Base-by-base conservation (phyloP, 2,329 filamentous ascomycete genomes). In the Clonostachys byssicola region DNA sequence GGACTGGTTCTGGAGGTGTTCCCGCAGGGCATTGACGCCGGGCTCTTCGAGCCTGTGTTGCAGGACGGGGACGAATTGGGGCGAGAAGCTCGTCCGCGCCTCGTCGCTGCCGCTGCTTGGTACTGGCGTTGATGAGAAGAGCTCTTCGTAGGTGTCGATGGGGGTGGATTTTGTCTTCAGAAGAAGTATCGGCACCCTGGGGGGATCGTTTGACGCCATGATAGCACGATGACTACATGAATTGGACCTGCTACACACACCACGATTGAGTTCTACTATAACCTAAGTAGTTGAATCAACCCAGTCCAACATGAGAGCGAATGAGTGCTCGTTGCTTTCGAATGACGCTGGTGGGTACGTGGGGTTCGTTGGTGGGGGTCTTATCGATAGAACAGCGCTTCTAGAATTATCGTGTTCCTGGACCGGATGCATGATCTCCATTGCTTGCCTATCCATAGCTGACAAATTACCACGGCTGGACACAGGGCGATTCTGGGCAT, bases 81-180 rank as follows among this genome's bases (percentile, higher is more conserved):
- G 85, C 10, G 75, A 71, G 60, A 87, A 89, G 12, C 58, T 48
- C 46, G 60, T 59, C 8, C 23, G 23, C 23, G 23, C 70, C 42
- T 63, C 50, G 33, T 70, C 23, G 9, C 47, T 23, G 3, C 62
- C 43, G 69, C 36, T 39, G 36, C 14, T n/a, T 18, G 44, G 42
- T n/a, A 30, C n/a, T 14, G n/a, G 14, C 2, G 43, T 34, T 18
- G 60, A 40, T 17, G 72, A 70, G 60, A 92, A 86, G 41, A 83
- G 72, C 43, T 89, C 82, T 54, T 88, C 76, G 60, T 94, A 94
- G 9, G 79, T 77, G 61, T 94, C 89, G 41, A 70, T 74, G 0
- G 88, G 88, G 0, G 69, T 73, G 0, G 88, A 92, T 58, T 78
- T 85, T 4, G 89, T 92, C 66, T 94, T 94, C 47, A 94, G 77